Base-by-base conservation (phyloP, 257 asterid species). In the Solanum virginianum region DNA sequence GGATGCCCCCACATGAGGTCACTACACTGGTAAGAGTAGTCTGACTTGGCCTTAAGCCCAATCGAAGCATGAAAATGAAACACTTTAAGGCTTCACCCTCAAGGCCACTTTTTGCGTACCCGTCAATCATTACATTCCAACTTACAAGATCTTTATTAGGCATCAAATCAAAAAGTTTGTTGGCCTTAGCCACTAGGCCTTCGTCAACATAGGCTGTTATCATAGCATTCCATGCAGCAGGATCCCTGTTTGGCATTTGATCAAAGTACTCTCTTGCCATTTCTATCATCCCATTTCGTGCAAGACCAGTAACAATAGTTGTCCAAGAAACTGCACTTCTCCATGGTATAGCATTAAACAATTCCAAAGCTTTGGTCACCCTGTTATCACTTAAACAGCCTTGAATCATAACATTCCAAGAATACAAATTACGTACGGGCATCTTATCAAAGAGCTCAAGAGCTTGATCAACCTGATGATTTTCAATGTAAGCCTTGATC, bases 211-310 rank as follows among this genome's bases (percentile, higher is more conserved):
- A 88, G 6, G 87, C 85, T 59, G 94, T 90, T 87, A 91, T 90
- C 93, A 91, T 91, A 18, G 96, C 94, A 84, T 93, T 93, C 94
- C 96, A 93, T 1, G 96, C 92, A 4, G 93, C 75, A 56, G 90
- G 80, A 86, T 93, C 96, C 89, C 90, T 93, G 83, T 86, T 62
- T 39, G 90, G 93, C 92, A 90, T 93, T 71, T 89, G 91, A 85
- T 91, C 91, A 80, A 93, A 93, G 89, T 90, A 89, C 53, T 84
- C 74, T 84, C 92, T 89, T 8, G 96, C 92, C 68, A 88, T 82
- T 63, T 88, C 93, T 32, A 86, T 87, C 91, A 87, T 82, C 85
- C 94, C 93, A 65, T 89, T 88, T 83, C 91, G 85, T 1, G 94
- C 92, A 47, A 92, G 91, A 51, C 96, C 93, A 2, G 92, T 89